A percentile compares a stretch with the other conserved stretches of the same genome.
These are phyloP conservation scores for Penicillium expansum DNA, from an alignment of 2,329 filamentous ascomycete species.

Conservation along the genomic window DNA sequence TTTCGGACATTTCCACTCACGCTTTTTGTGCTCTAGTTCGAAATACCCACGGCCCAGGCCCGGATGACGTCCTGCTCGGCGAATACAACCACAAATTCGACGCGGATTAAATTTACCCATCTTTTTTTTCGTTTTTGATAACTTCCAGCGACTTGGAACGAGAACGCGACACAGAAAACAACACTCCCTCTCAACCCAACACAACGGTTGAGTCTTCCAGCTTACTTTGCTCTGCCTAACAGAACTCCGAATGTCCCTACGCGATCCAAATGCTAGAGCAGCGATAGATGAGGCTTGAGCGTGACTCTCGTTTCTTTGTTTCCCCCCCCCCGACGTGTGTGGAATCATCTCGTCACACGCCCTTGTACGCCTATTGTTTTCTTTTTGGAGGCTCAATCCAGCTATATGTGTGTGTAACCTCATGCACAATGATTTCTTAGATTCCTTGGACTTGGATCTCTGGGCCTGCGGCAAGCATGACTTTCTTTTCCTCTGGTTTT, in stretches of 20 bases:
- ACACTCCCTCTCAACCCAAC: constrained; percentile 1
- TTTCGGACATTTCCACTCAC: constrained; percentile 15
- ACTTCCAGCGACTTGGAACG: constrained; percentile 11
- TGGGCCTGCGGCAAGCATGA: background rate
- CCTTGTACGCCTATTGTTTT: constrained; percentile 7
- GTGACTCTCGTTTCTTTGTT: background rate
- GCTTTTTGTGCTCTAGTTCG: constrained; percentile 40
- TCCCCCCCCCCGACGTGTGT: background rate
- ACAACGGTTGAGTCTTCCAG: background rate
- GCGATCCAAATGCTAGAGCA: constrained; percentile 4
- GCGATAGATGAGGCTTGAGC: background rate
- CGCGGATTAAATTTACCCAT: constrained; percentile 48
- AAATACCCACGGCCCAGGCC: constrained; percentile 55
- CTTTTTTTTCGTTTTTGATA: constrained; percentile 12
- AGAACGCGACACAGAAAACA: constrained; percentile 23
- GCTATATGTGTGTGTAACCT: background rate
- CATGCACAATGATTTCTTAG: background rate
- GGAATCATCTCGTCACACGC: background rate
- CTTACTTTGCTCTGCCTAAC: background rate
- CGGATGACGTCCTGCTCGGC: constrained; percentile 71
- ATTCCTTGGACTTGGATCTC: background rate
- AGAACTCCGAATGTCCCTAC: background rate
- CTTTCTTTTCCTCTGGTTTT: background rate
- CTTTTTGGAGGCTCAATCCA: background rate
- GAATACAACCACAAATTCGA: constrained; percentile 68